Base-by-base conservation (phyloP, 768 basidiomycete genomes). In the Phylloporus sp. region DNA sequence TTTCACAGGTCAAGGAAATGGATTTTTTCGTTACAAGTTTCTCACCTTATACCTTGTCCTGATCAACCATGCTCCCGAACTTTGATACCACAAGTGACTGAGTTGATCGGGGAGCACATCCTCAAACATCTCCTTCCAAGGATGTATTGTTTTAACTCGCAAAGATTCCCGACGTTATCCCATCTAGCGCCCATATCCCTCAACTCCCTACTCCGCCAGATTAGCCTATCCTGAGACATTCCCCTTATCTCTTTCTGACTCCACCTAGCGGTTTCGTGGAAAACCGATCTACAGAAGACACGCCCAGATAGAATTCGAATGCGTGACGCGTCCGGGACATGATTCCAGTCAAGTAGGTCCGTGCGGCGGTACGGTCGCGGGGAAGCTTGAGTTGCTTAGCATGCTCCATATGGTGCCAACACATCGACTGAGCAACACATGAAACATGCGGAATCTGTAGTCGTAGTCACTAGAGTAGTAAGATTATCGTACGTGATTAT, bases 1-100 rank as follows among this genome's bases (percentile, higher is more conserved):
- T 97, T 93, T 59, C n/a, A 71, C 87, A 1, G 91, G 88, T 57
- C 94, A 95, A 68, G 94, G 89, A 20, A 97, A 97, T 64, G 95
- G 97, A 69, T 97, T 97, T 66, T 93, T 91, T 29, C 88, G 95
- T 58, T 92, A 91, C 69, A 95, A 95, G 93, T 79, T 98, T 12
- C 81, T 97, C 5, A 76, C 88, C 3, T 97, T 94, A 5, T 86
- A 85, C 63, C 89, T 88, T 65, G 83, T 97, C 18, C 73, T 97
- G 44, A 98, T 97, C 65, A 80, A 79, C 92, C 92, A 59, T 10
- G 78, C 40, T n/a, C 42, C 45, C 46, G 7, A 34, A 46, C 5
- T 22, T 42, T 18, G 2, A 23, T 26, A 12, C 13, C 12, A 26
- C 24, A 16, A 61, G 77, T 90, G 57, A 91, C 90, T 3, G 72